Base-by-base conservation (phyloP, 1,284 basidiomycete species). In the Sanguinoderma infundibulare region DNA sequence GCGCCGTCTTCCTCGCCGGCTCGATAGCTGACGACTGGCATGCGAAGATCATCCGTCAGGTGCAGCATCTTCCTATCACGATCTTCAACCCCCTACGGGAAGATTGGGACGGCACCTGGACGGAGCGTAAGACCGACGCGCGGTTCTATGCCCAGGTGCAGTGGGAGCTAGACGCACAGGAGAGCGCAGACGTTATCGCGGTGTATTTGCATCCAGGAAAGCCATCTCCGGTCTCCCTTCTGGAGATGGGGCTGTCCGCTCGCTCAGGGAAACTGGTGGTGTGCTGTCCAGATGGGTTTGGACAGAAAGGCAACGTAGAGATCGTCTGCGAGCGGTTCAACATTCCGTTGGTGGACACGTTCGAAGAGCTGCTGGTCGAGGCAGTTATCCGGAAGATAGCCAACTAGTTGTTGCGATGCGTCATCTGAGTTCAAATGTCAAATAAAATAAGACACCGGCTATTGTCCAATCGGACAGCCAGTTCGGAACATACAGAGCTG, bases 231-330 rank as follows among this genome's bases (percentile, higher is more conserved):
- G 17, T 46, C 24, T 35, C 56, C 5, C 56, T 52, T 7, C 50
- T 58, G 4, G 49, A 52, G 40, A 14, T 58, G 26, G 56, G 56
- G 30, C 49, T 58, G 26, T 20, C 30, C n/a, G 39, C 30, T 2
- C 22, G 30, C 3, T 9, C 17, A 15, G 15, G 40, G 1, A 35
- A 30, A 32, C 17, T 38, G 50, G 38, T 58, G 5, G 56, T 52
- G 15, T 58, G 50, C 20, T 58, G 56, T 14, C 56, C 30, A 20
- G 56, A 58, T n/a, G 56, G 46, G 20, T 58, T 52, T n/a, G 7
- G 7, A 0, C 12, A 22, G 26, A 58, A 50, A n/a, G 49, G 49
- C 20, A 44, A 58, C 14, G 56, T 58, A 32, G 49, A 58, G 56
- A 28, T 52, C 15, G 39, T 58, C 14, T 58, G 56, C 39, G 38